Evolutionary conservation across 306 rosid genomes (phyloP).

Genomic region (Rosa multiflora): DNA sequence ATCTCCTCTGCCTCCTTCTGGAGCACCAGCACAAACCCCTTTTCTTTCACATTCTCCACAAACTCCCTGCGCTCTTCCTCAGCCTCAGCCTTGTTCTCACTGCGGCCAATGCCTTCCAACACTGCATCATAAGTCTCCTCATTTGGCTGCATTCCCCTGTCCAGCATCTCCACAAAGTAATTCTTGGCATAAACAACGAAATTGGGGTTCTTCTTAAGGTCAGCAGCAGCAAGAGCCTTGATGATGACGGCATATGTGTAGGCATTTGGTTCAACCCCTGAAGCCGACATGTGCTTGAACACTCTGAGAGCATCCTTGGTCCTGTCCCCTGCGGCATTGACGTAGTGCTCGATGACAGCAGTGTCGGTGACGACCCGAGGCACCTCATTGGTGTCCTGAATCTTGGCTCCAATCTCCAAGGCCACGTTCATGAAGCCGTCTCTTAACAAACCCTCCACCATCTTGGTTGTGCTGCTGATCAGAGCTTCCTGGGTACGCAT

Average conservation of each 20-base stretch:
- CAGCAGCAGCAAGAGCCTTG: constrained; percentile 1
- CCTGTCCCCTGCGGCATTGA: background rate
- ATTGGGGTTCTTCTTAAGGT: background rate
- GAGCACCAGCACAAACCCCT: background rate
- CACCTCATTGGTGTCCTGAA: background rate
- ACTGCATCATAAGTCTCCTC: background rate
- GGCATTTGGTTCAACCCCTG: background rate
- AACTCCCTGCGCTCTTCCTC: background rate
- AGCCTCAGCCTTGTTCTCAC: background rate
- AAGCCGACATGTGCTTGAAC: background rate
- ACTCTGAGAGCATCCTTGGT: background rate
- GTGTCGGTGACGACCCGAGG: background rate
- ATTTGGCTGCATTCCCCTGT: background rate
- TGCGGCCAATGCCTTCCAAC: background rate
- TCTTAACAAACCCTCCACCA: background rate
- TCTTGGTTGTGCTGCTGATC: background rate
- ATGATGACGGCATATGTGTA: background rate
- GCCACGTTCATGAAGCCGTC: background rate
- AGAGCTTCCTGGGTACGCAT: background rate
- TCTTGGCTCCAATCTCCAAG: background rate
- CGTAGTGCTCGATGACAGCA: background rate
- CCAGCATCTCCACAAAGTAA: constrained; percentile 10
- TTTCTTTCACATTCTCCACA: background rate
- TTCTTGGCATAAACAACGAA: background rate
- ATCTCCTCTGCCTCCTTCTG: background rate